These are phyloP conservation scores for Leccinum variabile DNA, from an alignment of 1,284 basidiomycete species.

Conservation along the genomic window DNA sequence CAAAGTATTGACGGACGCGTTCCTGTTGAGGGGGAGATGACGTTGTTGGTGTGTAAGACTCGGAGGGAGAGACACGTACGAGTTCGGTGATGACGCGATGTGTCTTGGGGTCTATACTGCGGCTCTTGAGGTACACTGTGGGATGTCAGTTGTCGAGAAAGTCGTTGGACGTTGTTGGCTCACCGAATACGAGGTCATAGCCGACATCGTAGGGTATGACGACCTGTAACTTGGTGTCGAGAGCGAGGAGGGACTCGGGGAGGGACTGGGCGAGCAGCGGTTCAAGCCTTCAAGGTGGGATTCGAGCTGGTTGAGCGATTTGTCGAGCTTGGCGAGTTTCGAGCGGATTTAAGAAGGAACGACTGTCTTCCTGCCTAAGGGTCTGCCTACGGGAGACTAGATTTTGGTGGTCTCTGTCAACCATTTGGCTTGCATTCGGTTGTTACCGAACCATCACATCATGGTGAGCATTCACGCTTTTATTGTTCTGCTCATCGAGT, in stretches of 20 bases:
- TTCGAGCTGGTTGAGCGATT: conserved; percentile 68
- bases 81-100: too few species aligned
- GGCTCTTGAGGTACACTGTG: too few species aligned
- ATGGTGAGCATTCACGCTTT: conserved; percentile 21
- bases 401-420: conserved; percentile 48
- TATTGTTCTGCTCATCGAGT: not conserved
- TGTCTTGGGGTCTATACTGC: too few species aligned
- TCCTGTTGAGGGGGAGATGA: too few species aligned
- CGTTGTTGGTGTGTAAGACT: too few species aligned
- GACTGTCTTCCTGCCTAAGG: too few species aligned
- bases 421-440: conserved; percentile 37
- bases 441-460: not conserved
- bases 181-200: conserved; percentile 82
- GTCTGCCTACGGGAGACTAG: too few species aligned
- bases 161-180: not conserved
- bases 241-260: conserved; percentile 58
- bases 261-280: conserved; percentile 64
- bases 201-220: conserved; percentile 68
- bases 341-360: conserved; percentile 40
- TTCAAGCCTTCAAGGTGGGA: conserved; percentile 44
- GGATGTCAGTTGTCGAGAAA: too few species aligned
- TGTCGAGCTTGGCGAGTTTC: conserved; percentile 50
- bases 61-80: too few species aligned
- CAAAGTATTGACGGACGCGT: too few species aligned
- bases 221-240: conserved; percentile 74